A percentile compares a stretch with the other conserved stretches of the same genome.
These are phyloP conservation scores for Boletus sp. DNA, from an alignment of 768 basidiomycete genomes.

Conservation along the genomic window DNA sequence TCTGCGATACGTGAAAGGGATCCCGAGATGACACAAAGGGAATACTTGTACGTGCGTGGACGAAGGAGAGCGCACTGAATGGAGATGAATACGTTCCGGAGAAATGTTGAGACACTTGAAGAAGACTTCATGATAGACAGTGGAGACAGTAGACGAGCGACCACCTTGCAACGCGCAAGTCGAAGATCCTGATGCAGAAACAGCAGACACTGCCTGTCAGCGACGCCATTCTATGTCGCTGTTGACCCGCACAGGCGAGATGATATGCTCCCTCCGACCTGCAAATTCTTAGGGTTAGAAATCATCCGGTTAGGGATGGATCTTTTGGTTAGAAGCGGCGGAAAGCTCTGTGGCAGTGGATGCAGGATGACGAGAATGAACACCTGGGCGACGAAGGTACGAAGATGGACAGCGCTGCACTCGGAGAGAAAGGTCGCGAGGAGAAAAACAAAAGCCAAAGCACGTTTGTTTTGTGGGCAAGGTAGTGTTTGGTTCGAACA, in stretches of 20 bases:
- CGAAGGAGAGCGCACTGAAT: slow-evolving; percentile 13
- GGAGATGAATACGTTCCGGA: slow-evolving; percentile 49
- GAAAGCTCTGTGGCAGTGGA: slow-evolving; percentile 30
- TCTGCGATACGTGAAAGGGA: slow-evolving; percentile 33
- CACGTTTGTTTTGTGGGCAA: slow-evolving; percentile 8
- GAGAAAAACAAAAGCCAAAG: not conserved
- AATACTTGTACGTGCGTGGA: slow-evolving; percentile 42
- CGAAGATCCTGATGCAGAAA: slow-evolving; percentile 1
- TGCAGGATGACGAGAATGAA: slow-evolving; percentile 31
- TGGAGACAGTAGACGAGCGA: slow-evolving; percentile 20
- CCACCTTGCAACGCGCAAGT: slow-evolving; percentile 11
- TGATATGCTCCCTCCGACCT: slow-evolving; percentile 32
- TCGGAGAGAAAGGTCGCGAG: slow-evolving; percentile 6
- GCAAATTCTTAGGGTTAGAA: slow-evolving; percentile 60
- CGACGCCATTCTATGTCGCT: slow-evolving; percentile 22
- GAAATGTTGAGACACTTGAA: slow-evolving; percentile 40
- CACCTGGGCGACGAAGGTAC: slow-evolving; percentile 49
- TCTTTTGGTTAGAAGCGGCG: slow-evolving; percentile 50
- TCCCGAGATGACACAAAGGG: slow-evolving; percentile 53
- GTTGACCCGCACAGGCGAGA: slow-evolving; percentile 24
- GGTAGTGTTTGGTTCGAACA: slow-evolving; percentile 24
- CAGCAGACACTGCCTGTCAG: slow-evolving; percentile 14
- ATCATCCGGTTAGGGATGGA: slow-evolving; percentile 47
- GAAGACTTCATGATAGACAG: slow-evolving; percentile 42
- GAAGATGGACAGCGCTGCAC: slow-evolving; percentile 19